Evolutionary conservation across 2,329 filamentous ascomycete genomes (phyloP).

Genomic region (Acrodontium crateriforme): DNA sequence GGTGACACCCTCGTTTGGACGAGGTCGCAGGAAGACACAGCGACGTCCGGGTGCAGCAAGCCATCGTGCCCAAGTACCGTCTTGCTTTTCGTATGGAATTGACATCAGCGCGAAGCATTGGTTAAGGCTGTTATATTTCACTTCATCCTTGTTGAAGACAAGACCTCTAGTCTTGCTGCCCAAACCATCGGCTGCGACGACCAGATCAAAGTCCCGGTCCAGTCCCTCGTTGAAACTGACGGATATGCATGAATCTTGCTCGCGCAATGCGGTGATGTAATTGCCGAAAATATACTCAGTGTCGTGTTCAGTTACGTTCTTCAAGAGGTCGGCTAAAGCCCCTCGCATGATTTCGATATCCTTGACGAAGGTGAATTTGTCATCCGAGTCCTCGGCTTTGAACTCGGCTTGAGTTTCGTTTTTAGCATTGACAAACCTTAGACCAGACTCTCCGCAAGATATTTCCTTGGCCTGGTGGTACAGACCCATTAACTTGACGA

Average conservation of each 20-base stretch:
- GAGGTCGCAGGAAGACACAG: slow-evolving; percentile 14
- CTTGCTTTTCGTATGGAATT: slow-evolving; percentile 10
- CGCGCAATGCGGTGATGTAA: slow-evolving; percentile 3
- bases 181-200: slow-evolving; percentile 19
- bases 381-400: slow-evolving; percentile 7
- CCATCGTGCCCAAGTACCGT: slow-evolving; percentile 17
- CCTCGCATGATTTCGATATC: slow-evolving; percentile 44
- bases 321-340: slow-evolving; percentile 34
- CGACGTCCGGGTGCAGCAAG: slow-evolving; percentile 17
- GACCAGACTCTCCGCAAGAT: slow-evolving; percentile 13
- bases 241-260: slow-evolving; percentile 2
- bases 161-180: slow-evolving; percentile 13
- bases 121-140: slow-evolving; percentile 9
- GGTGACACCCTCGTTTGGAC: background rate
- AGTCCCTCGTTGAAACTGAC: slow-evolving; percentile 3
- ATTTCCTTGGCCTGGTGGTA: slow-evolving; percentile 8
- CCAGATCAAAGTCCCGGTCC: slow-evolving; percentile 11
- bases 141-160: slow-evolving; percentile 9
- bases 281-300: slow-evolving; percentile 10
- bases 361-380: slow-evolving; percentile 23
- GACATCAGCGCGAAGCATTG: slow-evolving; percentile 15
- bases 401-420: slow-evolving; percentile 12
- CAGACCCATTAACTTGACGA: slow-evolving; percentile 16
- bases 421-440: slow-evolving; percentile 12
- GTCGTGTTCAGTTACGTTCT: slow-evolving; percentile 15